Percentiles rank a stretch among this genome's conserved stretches.
Conservation (phyloP, 75 land plant genomes). For the Azolla pinnata region DNA sequence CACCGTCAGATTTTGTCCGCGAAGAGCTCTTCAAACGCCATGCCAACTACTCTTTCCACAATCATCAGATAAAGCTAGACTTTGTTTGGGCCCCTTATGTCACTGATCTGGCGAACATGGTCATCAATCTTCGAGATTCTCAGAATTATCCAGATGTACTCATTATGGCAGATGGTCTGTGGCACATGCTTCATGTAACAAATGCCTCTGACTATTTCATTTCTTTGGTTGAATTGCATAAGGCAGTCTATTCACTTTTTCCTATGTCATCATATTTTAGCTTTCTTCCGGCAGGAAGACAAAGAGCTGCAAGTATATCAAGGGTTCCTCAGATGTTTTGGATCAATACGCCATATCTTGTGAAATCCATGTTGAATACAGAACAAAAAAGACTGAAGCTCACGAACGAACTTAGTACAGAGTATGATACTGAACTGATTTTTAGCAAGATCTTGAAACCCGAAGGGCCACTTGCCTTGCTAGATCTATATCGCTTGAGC, state of each 20-base stretch:
- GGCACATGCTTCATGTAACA: slow-evolving; percentile 82
- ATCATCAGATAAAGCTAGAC: slow-evolving; percentile 40
- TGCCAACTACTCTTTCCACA: slow-evolving; percentile 41
- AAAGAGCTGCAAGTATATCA: slow-evolving; percentile 1
- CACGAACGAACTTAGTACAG: slow-evolving; percentile 23
- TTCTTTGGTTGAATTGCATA: slow-evolving; percentile 20
- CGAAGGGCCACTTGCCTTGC: slow-evolving; percentile 52
- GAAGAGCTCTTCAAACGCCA: slow-evolving; percentile 67
- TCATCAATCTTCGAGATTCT: slow-evolving; percentile 3
- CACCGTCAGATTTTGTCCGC: slow-evolving; percentile 17
- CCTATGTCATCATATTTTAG: slow-evolving; percentile 12
- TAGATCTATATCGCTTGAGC: slow-evolving; percentile 53
- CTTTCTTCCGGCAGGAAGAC: not conserved
- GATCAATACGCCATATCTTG: slow-evolving; percentile 67
- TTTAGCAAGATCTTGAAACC: slow-evolving; percentile 38
- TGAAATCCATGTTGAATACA: slow-evolving; percentile 54
- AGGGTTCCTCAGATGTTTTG: slow-evolving; percentile 65
- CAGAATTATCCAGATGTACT: slow-evolving; percentile 55
- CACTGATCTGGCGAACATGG: slow-evolving; percentile 31
- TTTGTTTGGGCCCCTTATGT: slow-evolving; percentile 89
- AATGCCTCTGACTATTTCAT: slow-evolving; percentile 51
- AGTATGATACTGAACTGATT: slow-evolving; percentile 35
- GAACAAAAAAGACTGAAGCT: slow-evolving; percentile 58
- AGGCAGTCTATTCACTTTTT: slow-evolving; percentile 21
- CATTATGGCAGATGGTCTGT: slow-evolving; percentile 70